These are phyloP conservation scores for Athelia sp. DNA, from an alignment of 1,284 basidiomycete genomes.

Conservation along the genomic window DNA sequence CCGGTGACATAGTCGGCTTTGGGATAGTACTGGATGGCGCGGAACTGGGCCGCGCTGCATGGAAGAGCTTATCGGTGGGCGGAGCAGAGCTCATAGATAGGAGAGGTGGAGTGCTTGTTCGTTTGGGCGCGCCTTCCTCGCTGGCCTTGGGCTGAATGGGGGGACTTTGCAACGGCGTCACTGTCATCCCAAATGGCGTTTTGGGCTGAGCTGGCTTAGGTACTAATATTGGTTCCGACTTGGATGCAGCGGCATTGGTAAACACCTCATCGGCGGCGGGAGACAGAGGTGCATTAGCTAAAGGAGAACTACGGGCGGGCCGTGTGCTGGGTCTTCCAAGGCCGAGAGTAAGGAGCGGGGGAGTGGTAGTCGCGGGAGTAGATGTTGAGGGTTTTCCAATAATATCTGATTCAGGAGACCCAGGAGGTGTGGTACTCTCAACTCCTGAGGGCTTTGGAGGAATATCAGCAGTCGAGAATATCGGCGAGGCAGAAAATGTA, in stretches of 20 bases:
- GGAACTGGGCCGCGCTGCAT: too few relatives aligned
- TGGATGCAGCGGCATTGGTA: constrained; percentile 18
- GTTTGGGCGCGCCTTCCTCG: constrained; percentile 19
- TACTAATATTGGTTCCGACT: constrained; percentile 16
- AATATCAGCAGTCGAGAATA: not conserved
- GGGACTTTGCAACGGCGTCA: constrained; percentile 17
- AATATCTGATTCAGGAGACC: constrained; percentile 40
- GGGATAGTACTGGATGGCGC: too few relatives aligned
- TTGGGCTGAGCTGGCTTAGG: constrained; percentile 32
- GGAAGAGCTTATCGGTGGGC: too few relatives aligned
- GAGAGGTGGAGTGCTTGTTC: constrained; percentile 18
- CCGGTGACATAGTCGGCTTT: too few relatives aligned
- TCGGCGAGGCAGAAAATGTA: not conserved
- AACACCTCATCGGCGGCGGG: constrained; percentile 23
- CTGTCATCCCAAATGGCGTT: constrained; percentile 21
- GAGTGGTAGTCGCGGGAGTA: constrained; percentile 20
- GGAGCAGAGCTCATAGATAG: too few relatives aligned
- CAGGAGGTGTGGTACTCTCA: constrained; percentile 48
- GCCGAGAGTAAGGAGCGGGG: constrained; percentile 33
- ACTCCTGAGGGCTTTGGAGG: constrained; percentile 16
- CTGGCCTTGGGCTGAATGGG: constrained; percentile 12
- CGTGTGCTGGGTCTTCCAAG: constrained; percentile 50
- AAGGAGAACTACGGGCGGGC: constrained; percentile 57
- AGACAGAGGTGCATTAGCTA: constrained; percentile 46
- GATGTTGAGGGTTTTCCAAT: constrained; percentile 22